Evolutionary conservation across 2,329 filamentous ascomycete species (phyloP).

Genomic region (Epicoccum nigrum): DNA sequence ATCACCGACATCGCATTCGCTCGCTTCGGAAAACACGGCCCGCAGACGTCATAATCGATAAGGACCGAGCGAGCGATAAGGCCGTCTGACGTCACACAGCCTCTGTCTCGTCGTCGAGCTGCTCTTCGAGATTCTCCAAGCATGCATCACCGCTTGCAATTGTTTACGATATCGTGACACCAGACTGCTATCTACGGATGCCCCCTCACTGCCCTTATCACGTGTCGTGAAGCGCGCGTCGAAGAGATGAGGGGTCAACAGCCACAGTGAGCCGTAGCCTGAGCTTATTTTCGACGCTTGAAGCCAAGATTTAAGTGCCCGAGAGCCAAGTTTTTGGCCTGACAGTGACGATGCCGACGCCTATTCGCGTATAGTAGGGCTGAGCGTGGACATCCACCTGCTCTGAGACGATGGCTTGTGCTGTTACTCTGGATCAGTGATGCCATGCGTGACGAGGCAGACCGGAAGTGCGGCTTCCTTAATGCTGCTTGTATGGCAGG

Average conservation of each 20-base stretch:
- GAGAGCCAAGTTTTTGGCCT: conserved; percentile 21
- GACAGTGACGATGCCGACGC: conserved; percentile 11
- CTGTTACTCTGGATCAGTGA: conserved; percentile 3
- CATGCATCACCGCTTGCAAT: neutral
- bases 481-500: neutral
- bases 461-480: conserved; percentile 8
- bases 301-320: conserved; percentile 20
- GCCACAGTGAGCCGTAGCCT: conserved; percentile 2
- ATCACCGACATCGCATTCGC: conserved; percentile 18
- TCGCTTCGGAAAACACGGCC: conserved; percentile 1
- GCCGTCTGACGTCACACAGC: conserved; percentile 9
- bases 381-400: conserved; percentile 1
- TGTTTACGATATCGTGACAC: neutral
- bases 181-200: neutral
- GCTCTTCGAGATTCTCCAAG: neutral
- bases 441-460: conserved; percentile 3
- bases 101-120: too few relatives aligned
- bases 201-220: too few relatives aligned
- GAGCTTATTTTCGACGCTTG: neutral
- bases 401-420: conserved; percentile 5
- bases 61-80: conserved; percentile 7
- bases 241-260: neutral
- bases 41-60: conserved; percentile 6
- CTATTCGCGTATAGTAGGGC: conserved; percentile 1
- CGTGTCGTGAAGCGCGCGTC: neutral